phyloP scores from a whole-genome alignment of 805 yeast genomes.

The Lipomyces lipofer region DNA sequence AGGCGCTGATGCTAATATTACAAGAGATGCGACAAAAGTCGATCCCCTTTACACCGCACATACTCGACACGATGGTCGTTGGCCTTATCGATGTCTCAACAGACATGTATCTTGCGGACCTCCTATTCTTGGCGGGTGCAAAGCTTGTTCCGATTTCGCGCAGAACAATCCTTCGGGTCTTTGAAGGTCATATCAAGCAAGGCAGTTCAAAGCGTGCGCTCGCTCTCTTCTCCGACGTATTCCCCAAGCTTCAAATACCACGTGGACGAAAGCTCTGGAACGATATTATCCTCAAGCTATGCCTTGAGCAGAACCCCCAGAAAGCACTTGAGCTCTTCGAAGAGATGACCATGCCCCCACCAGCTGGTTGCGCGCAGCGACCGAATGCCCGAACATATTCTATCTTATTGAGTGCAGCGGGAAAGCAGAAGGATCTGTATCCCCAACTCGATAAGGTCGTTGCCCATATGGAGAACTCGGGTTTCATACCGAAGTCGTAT shows the following conservation, averaged over 20 bases:
- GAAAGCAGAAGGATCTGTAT: too few species aligned
- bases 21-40: constrained; percentile 18
- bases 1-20: constrained; percentile 6
- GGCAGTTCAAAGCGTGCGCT: constrained; percentile 19
- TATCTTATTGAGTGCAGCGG: too few species aligned
- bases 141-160: constrained; percentile 6
- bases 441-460: too few species aligned
- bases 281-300: too few species aligned
- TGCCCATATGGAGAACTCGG: too few species aligned
- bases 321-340: too few species aligned
- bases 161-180: constrained; percentile 8
- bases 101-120: constrained; percentile 21
- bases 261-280: too few species aligned
- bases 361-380: too few species aligned
- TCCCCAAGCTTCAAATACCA: constrained; percentile 11
- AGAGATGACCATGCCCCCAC: too few species aligned
- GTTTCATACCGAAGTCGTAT: too few species aligned
- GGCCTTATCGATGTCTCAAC: constrained; percentile 22
- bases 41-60: constrained; percentile 12
- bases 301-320: too few species aligned
- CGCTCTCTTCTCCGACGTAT: constrained; percentile 6
- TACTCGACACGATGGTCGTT: constrained; percentile 17
- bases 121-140: neutral
- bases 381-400: too few species aligned
- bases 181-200: constrained; percentile 18